Evolutionary conservation across 192 early-diverging fungal species (phyloP), one percentile per base, ranked within the genome.

Genomic region (Funneliformis mosseae): DNA sequence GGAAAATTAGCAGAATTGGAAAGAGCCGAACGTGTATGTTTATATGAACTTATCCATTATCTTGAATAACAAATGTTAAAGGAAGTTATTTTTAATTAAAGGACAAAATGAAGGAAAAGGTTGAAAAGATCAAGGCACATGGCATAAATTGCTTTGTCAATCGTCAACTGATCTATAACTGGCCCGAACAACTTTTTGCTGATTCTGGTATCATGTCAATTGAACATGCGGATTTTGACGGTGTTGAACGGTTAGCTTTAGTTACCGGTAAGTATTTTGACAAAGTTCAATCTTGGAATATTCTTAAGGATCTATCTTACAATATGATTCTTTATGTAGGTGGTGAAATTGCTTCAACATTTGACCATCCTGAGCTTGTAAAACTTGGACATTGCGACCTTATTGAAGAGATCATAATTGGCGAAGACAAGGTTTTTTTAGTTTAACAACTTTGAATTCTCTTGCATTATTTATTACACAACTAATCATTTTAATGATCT

Each of bases 101-200:
- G 80, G 93, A 98, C 77, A 99, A 99, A 92, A 99, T 99, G 98
- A 94, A 93, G 82, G 93, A 90, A 77, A 99, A 99, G 91, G 98
- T 99, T 43, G 95, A 97, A 66, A 98, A 98, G 89, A 99, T 99
- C 88, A 96, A 96, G 81, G 91, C 90, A 3, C 95, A 97, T 84
- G 96, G 96, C 4, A 98, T 99, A 88, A 99, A 98, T 87, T 98
- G 97, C 83, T 99, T 99, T 88, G 97, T 99, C 73, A 99, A 99
- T 92, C 95, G 98, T 81, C 98, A 99, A 85, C 88, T 99, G 46
- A 99, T 99, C 81, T 99, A 99, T 90, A 99, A 99, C 93, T 99
- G 96, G 95, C 98, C 98, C 67, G 98, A 99, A 87, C 96, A 97
- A 87, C 90, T 99, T 60, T 95, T 99, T 88, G 98, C 96, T n/a